phyloP scores from a whole-genome alignment of 2,329 filamentous ascomycete species.

The Geosmithia flava region DNA sequence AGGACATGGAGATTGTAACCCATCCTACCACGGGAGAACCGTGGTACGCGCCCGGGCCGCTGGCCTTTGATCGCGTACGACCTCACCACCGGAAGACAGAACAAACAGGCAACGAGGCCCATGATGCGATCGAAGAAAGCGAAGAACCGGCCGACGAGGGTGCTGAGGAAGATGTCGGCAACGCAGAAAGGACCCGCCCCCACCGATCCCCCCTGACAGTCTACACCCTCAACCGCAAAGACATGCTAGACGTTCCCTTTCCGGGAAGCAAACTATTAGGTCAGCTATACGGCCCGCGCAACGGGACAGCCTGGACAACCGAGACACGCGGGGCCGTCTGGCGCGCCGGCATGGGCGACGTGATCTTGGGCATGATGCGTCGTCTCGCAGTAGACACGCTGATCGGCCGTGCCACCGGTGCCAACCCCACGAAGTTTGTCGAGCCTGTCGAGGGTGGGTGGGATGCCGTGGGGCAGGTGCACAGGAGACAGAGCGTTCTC shows the following conservation, averaged over 20 bases:
- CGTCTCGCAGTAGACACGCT: constrained; percentile 32
- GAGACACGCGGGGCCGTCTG: constrained; percentile 9
- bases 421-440: constrained; percentile 20
- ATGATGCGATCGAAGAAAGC: not conserved
- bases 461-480: constrained; percentile 26
- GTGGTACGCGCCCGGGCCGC: constrained; percentile 43
- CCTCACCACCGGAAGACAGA: constrained; percentile 2
- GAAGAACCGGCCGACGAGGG: not conserved
- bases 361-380: constrained; percentile 38
- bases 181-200: constrained; percentile 21
- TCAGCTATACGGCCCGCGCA: constrained; percentile 9
- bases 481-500: constrained; percentile 31
- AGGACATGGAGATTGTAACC: constrained; percentile 42
- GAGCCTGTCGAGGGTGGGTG: constrained; percentile 22
- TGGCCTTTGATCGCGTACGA: constrained; percentile 16
- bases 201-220: constrained; percentile 9
- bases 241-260: constrained; percentile 13
- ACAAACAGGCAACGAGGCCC: constrained; percentile 1
- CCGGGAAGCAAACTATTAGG: constrained; percentile 3
- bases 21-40: constrained; percentile 38
- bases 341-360: constrained; percentile 41
- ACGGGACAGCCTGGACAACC: constrained; percentile 12
- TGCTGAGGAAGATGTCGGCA: constrained; percentile 1
- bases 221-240: constrained; percentile 16
- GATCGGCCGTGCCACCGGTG: constrained; percentile 17